Conservation (phyloP, 2,329 filamentous ascomycete genomes). For the Epichloe scottii region DNA sequence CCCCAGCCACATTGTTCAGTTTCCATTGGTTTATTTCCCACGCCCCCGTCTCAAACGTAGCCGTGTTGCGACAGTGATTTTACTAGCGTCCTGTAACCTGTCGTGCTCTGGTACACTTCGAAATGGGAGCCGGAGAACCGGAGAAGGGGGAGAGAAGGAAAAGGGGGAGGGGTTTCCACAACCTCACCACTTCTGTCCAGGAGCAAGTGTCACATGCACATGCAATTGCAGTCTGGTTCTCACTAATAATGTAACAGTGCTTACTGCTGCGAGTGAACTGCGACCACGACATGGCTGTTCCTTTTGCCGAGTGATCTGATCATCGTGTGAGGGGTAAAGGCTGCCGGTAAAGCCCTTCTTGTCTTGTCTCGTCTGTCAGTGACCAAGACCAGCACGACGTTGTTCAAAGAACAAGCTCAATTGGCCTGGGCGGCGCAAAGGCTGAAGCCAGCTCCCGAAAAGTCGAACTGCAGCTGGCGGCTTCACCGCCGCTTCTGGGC, state of each 20-base stretch:
- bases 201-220: not conserved
- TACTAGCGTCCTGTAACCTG: not conserved
- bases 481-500: constrained; percentile 3
- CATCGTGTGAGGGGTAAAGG: too few relatives aligned
- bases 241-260: not conserved
- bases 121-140: not conserved
- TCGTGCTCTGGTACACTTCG: not conserved
- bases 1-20: not conserved
- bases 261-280: not conserved
- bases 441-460: not conserved
- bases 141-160: too few relatives aligned
- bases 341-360: too few relatives aligned
- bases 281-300: not conserved
- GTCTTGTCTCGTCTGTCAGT: not conserved
- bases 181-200: not conserved
- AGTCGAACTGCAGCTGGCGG: constrained; percentile 3
- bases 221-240: not conserved
- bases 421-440: not conserved
- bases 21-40: not conserved
- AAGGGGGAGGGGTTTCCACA: not conserved
- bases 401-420: not conserved
- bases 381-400: not conserved
- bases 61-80: not conserved
- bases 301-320: not conserved
- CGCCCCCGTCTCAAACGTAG: not conserved